Evolutionary conservation across 805 yeast species (phyloP), one percentile per base, ranked within the genome.

Genomic region (Soucietia sequanensis): DNA sequence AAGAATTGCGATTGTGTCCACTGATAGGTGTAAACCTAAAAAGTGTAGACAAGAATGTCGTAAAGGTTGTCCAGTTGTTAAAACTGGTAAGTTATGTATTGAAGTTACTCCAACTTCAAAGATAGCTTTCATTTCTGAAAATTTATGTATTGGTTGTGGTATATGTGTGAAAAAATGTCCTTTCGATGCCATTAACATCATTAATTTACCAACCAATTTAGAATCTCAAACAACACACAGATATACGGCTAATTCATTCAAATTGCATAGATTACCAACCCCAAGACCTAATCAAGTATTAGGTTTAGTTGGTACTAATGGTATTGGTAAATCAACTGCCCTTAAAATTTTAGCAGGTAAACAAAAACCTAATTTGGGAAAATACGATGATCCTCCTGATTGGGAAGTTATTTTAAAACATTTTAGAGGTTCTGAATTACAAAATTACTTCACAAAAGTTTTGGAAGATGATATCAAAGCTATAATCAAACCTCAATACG

Each of bases 261-360:
- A 93, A 65, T 76, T 93, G 56, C 99, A 93, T 64, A 79, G 99
- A 65, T 75, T 93, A 54, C 99, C 99, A 17, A 90, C 95, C 38
- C 99, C 99, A 44, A 85, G 99, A 68, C 98, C 99, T 2, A 98
- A 98, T 42, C 99, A 93, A 69, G 99, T 93, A 20, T 74, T 93
- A 46, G 99, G 99, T 49, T 77, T 93, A 48, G 99, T 93, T 33
- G 99, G 99, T 55, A 87, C 97, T 42, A 93, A 93, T 72, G 99
- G 99, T 89, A 93, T 93, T 57, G 99, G 99, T 55, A 93, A 93
- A 62, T 85, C 95, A 9, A 93, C 99, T 13, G 99, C 99, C 6
- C 76, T 93, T 59, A 93, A 93, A 69, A 90, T 93, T 56, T 76
- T 93, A 49, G 95, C 97, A 12, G 99, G 98, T 57, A 93, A 91